Evolutionary conservation across 257 asterid genomes (phyloP).

Genomic region (Nicotiana paniculata): DNA sequence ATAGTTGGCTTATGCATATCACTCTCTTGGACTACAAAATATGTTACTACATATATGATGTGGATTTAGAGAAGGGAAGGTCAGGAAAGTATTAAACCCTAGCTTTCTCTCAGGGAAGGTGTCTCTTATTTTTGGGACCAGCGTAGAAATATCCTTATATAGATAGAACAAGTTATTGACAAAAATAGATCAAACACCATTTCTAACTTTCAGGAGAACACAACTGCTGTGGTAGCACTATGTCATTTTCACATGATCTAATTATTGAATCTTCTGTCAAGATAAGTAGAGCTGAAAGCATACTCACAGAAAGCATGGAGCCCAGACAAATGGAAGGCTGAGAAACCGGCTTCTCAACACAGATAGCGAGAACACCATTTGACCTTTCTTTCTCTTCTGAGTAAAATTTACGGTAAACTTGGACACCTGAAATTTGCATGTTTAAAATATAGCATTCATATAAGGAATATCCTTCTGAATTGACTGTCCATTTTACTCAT

Average conservation of each 20-base stretch:
- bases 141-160: neutral
- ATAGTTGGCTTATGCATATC: neutral
- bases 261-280: neutral
- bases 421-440: constrained; percentile 50
- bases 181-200: neutral
- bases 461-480: neutral
- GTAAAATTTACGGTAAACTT: constrained; percentile 68
- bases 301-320: constrained; percentile 57
- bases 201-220: constrained; percentile 1
- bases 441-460: neutral
- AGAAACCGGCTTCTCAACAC: constrained; percentile 32
- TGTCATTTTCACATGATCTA: neutral
- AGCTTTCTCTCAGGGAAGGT: neutral
- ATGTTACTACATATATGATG: neutral
- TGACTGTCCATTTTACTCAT: neutral
- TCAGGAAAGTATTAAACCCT: neutral
- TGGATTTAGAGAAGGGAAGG: neutral
- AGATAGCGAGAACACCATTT: constrained; percentile 74
- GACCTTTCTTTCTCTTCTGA: constrained; percentile 70
- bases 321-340: constrained; percentile 43
- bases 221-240: neutral
- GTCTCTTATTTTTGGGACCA: neutral
- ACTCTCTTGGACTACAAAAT: too few relatives aligned
- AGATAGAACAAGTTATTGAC: neutral
- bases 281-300: constrained; percentile 3